phyloP scores from a whole-genome alignment of 1,139 yeast genomes.

The Groenewaldozyma sp. region DNA sequence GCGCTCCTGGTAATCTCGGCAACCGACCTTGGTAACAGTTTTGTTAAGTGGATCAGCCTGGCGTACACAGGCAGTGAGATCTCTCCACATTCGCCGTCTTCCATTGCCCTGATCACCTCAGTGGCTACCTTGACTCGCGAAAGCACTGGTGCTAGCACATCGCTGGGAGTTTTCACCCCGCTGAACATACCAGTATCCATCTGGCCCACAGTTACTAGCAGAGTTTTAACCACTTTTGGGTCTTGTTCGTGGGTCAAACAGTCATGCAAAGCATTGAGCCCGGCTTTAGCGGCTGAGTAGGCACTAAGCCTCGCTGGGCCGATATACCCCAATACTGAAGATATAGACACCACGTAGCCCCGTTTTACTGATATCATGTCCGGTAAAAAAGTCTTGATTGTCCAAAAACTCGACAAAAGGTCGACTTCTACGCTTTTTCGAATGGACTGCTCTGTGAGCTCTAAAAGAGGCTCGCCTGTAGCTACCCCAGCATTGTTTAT shows the following conservation, averaged over 20 bases:
- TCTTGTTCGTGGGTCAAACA: conserved; percentile 46
- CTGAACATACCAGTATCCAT: conserved; percentile 58
- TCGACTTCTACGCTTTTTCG: conserved; percentile 43
- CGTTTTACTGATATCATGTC: conserved; percentile 21
- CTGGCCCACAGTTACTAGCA: conserved; percentile 79
- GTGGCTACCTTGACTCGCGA: conserved; percentile 55
- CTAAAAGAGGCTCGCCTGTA: conserved; percentile 36
- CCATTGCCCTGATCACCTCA: conserved; percentile 44
- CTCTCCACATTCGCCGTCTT: conserved; percentile 56
- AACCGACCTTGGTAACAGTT: conserved; percentile 66
- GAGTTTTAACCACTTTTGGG: conserved; percentile 48
- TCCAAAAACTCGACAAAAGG: conserved; percentile 45
- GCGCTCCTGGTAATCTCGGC: conserved; percentile 42
- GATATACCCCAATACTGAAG: conserved; percentile 53
- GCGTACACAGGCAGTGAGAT: conserved; percentile 67
- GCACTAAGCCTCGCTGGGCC: conserved; percentile 63
- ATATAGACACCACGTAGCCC: conserved; percentile 51
- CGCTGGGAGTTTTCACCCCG: conserved; percentile 60
- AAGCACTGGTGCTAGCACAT: conserved; percentile 66
- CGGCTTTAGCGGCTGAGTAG: conserved; percentile 82
- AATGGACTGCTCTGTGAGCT: conserved; percentile 26
- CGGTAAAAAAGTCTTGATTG: conserved; percentile 38
- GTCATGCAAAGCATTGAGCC: conserved; percentile 69
- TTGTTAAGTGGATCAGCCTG: conserved; percentile 51
- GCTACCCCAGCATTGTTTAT: conserved; percentile 74